Percentiles rank a stretch among this genome's conserved stretches.
Conservation (phyloP, 2,329 filamentous ascomycete genomes). For the Metarhizium album region DNA sequence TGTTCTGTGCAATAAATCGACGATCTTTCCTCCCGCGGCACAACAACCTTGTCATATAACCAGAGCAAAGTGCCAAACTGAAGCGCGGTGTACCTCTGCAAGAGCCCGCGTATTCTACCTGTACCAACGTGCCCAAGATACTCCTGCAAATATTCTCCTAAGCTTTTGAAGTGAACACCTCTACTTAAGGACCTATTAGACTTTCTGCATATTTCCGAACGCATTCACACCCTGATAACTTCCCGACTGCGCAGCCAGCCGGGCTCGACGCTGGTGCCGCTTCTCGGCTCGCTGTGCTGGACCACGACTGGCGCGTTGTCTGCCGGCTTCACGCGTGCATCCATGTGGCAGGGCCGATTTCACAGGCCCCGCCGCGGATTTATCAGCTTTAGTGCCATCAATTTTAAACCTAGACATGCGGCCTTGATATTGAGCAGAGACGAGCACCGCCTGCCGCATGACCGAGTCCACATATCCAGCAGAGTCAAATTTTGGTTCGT, state of each 20-base stretch:
- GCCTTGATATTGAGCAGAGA: constrained; percentile 15
- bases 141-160: background rate
- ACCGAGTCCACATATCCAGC: constrained; percentile 15
- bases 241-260: constrained; percentile 3
- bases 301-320: background rate
- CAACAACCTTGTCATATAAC: background rate
- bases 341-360: background rate
- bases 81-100: background rate
- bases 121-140: background rate
- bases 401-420: constrained; percentile 11
- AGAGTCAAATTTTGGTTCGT: background rate
- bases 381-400: background rate
- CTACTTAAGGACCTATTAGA: background rate
- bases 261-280: constrained; percentile 5
- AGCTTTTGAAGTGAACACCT: too few relatives aligned
- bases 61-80: background rate
- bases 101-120: background rate
- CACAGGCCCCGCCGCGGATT: background rate
- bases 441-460: constrained; percentile 18
- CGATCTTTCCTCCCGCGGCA: too few relatives aligned
- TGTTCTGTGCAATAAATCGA: too few relatives aligned
- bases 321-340: background rate
- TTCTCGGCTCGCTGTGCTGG: background rate
- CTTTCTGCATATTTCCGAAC: constrained; percentile 11
- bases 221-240: constrained; percentile 18